These are phyloP conservation scores for Cercospora sp. DNA, from an alignment of 2,329 filamentous ascomycete species.

Conservation along the genomic window DNA sequence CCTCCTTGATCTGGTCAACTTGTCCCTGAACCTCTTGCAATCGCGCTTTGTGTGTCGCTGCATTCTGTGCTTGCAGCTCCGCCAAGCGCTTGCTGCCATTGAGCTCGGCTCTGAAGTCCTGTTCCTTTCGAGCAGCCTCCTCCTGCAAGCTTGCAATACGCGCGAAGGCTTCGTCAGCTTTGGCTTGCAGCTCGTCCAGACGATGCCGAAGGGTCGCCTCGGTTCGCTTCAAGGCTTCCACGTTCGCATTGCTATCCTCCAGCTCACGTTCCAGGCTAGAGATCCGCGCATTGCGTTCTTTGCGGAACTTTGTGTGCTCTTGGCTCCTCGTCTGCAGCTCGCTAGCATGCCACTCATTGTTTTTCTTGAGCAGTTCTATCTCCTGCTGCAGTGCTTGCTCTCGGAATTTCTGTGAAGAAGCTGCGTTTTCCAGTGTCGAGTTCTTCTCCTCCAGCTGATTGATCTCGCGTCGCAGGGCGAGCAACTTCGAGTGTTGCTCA, in stretches of 20 bases:
- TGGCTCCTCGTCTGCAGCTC: constrained; percentile 88
- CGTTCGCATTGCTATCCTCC: constrained; percentile 76
- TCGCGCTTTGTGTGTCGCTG: constrained; percentile 68
- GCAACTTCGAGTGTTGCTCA: constrained; percentile 82
- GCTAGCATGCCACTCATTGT: constrained; percentile 88
- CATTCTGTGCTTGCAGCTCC: constrained; percentile 75
- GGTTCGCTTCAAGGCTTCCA: constrained; percentile 74
- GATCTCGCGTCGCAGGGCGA: constrained; percentile 80
- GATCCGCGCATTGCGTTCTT: constrained; percentile 89
- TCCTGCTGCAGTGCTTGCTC: constrained; percentile 90
- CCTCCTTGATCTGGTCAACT: constrained; percentile 65
- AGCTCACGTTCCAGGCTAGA: constrained; percentile 83
- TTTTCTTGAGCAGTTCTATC: constrained; percentile 81
- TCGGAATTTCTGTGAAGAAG: constrained; percentile 80
- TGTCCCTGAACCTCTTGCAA: constrained; percentile 67
- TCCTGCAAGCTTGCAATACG: constrained; percentile 86
- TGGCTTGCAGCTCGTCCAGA: constrained; percentile 79
- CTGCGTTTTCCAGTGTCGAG: constrained; percentile 76
- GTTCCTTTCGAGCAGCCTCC: constrained; percentile 75
- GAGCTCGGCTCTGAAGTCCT: constrained; percentile 82
- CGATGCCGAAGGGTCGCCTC: constrained; percentile 79
- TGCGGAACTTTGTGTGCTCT: constrained; percentile 85
- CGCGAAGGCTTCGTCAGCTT: constrained; percentile 78
- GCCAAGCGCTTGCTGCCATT: constrained; percentile 78
- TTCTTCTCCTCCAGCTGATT: constrained; percentile 78